Conservation (phyloP, 2,329 filamentous ascomycete species). For the Alternaria gaisen region DNA sequence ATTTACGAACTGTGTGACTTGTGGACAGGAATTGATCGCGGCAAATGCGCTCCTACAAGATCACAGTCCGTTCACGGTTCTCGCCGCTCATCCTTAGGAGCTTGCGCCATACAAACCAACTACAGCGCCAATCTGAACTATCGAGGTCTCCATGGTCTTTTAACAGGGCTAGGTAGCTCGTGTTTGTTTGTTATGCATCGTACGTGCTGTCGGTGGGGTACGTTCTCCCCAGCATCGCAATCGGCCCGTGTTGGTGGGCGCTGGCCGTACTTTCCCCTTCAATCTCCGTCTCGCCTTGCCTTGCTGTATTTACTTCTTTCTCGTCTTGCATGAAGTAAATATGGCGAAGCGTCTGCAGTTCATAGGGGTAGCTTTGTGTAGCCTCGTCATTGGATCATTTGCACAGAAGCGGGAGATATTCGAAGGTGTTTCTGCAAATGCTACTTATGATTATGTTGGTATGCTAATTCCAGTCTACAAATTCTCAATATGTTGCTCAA, state of each 20-base stretch:
- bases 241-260: neutral
- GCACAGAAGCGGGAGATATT: neutral
- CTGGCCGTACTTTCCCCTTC: neutral
- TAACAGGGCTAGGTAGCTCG: neutral
- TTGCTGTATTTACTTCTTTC: neutral
- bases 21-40: too few relatives aligned
- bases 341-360: neutral
- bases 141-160: accelerated
- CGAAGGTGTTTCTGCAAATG: neutral
- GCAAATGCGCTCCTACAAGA: too few relatives aligned
- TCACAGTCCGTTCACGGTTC: too few relatives aligned
- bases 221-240: neutral
- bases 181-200: neutral
- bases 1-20: too few relatives aligned
- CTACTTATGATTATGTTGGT: neutral
- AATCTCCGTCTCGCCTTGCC: neutral
- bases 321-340: neutral
- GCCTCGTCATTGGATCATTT: neutral
- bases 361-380: neutral
- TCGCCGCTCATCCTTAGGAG: too few relatives aligned
- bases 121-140: too few relatives aligned
- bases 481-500: neutral
- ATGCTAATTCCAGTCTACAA: neutral
- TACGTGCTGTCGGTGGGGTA: neutral
- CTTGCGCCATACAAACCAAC: too few relatives aligned